Evolutionary conservation across 225 moss, liverwort and hornwort genomes (phyloP).

Genomic region (Marchantia polymorpha): DNA sequence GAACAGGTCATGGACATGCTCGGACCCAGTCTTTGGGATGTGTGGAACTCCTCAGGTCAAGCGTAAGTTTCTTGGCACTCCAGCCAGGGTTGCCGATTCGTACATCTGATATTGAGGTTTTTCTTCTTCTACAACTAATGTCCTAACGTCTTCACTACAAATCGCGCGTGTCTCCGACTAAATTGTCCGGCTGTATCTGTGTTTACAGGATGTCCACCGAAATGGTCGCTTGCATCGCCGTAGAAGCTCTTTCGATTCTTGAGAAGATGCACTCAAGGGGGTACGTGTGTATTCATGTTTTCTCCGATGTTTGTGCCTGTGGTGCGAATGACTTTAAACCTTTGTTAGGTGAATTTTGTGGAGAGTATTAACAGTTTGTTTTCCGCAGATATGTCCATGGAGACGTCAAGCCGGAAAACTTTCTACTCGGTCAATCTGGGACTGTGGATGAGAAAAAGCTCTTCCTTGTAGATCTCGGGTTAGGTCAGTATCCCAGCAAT

Average conservation of each 20-base stretch:
- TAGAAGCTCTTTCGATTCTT: conserved; percentile 94
- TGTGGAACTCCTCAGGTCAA: conserved; percentile 98
- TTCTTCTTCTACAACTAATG: neutral
- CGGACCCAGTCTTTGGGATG: conserved; percentile 99
- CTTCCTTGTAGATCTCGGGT: conserved; percentile 92
- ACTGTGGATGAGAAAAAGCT: conserved; percentile 90
- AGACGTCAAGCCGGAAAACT: conserved; percentile 98
- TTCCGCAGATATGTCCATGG: conserved; percentile 85
- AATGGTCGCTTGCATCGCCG: conserved; percentile 99
- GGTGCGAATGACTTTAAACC: neutral
- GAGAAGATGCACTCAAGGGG: conserved; percentile 98
- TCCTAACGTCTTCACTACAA: neutral
- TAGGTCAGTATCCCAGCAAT: conserved; percentile 50
- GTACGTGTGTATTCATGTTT: conserved; percentile 26
- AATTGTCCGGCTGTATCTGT: neutral
- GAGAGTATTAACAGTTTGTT: neutral
- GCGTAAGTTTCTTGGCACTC: conserved; percentile 50
- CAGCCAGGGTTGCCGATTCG: too few relatives aligned
- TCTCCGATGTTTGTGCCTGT: neutral
- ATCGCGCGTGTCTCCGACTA: neutral
- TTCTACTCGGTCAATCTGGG: conserved; percentile 84
- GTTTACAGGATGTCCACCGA: conserved; percentile 92
- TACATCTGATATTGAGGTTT: neutral
- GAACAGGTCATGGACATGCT: conserved; percentile 98
- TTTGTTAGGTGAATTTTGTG: neutral